Evolutionary conservation across 1,284 basidiomycete genomes (phyloP).

Genomic region (Ceratobasidium sp.): DNA sequence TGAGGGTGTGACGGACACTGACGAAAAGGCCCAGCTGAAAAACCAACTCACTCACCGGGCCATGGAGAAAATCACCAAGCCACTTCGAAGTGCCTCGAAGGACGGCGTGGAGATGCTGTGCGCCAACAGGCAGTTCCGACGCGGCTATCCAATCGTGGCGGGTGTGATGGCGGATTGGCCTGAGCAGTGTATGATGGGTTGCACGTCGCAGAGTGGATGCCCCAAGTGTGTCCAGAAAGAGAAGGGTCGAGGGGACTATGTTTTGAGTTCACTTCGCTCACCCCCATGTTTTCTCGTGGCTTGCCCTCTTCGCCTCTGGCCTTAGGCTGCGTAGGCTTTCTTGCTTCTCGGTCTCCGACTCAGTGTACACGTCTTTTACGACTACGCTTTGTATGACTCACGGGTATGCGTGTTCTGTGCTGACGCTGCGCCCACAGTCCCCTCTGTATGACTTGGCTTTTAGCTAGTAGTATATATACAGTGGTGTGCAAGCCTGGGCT

Average conservation of each 20-base stretch:
- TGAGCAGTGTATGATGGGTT: conserved; percentile 46
- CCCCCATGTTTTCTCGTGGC: no score
- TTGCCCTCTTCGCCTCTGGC: no score
- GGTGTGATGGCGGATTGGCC: conserved; percentile 47
- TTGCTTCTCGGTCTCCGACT: no score
- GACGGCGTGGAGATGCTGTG: conserved; percentile 43
- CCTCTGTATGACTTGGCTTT: no score
- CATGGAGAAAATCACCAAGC: conserved; percentile 24
- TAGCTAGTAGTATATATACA: no score
- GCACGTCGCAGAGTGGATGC: conserved; percentile 31
- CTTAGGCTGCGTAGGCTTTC: no score
- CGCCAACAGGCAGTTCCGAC: conserved; percentile 38
- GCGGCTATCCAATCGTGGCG: conserved; percentile 42
- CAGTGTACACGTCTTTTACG: no score
- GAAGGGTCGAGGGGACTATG: conserved; percentile 10
- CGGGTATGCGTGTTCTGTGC: no score
- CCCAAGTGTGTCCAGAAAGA: conserved; percentile 6
- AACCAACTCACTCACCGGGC: conserved; percentile 45
- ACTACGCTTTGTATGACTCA: no score
- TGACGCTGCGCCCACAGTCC: no score
- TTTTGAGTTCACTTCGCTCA: no score
- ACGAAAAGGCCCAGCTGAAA: neutral
- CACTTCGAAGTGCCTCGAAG: conserved; percentile 39
- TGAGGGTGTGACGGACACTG: neutral
- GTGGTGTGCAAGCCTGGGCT: no score